Percentiles rank a stretch among this genome's conserved stretches.
Evolutionary conservation across 2,329 filamentous ascomycete species (phyloP).

Genomic region (Pestalotiopsis sp.): DNA sequence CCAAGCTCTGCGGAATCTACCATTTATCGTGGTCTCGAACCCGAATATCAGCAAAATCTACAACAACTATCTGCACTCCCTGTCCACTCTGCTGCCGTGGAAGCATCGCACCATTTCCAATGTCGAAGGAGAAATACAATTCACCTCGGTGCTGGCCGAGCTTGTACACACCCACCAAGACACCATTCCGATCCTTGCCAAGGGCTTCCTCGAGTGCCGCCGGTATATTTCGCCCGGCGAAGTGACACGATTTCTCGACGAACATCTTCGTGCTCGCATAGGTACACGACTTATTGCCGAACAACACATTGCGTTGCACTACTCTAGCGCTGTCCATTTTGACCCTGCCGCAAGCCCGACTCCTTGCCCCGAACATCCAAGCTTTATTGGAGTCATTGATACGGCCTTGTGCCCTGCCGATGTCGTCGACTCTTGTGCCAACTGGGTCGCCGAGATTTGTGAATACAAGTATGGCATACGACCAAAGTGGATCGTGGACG

Average conservation of each 20-base stretch:
- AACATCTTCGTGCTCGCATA: constrained; percentile 90
- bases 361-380: constrained; percentile 55
- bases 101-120: constrained; percentile 69
- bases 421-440: constrained; percentile 82
- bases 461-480: constrained; percentile 93
- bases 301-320: constrained; percentile 92
- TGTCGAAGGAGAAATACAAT: constrained; percentile 84
- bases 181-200: constrained; percentile 89
- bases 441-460: constrained; percentile 93
- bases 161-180: constrained; percentile 94
- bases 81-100: constrained; percentile 89
- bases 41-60: constrained; percentile 93
- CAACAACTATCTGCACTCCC: constrained; percentile 91
- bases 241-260: constrained; percentile 90
- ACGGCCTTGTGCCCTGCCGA: constrained; percentile 81
- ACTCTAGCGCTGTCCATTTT: constrained; percentile 69
- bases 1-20: constrained; percentile 87
- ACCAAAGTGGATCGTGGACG: constrained; percentile 79
- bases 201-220: constrained; percentile 90
- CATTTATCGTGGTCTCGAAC: constrained; percentile 98
- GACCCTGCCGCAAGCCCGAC: constrained; percentile 55
- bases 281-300: constrained; percentile 93
- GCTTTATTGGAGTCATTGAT: constrained; percentile 94
- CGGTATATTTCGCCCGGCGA: constrained; percentile 83
- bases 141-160: constrained; percentile 91